Evolutionary conservation across 1,139 yeast genomes (phyloP), one percentile per base, ranked within the genome.

Genomic region (Saccharomyces hybrid): DNA sequence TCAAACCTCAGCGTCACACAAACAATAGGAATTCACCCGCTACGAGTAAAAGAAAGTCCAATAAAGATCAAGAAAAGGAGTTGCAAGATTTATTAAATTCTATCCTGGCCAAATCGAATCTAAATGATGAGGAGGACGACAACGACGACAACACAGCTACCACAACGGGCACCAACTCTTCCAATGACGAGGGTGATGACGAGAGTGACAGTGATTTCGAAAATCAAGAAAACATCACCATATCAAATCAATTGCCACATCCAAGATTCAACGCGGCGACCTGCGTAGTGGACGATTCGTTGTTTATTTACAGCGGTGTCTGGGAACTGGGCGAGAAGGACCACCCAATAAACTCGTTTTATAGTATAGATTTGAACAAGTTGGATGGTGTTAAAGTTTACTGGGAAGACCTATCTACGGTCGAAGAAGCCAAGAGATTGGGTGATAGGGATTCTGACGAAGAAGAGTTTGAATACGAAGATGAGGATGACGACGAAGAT

Each of bases 281-380:
- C 3, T 84, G 95, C 58, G 96, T 93, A 1, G 84, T 87, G 41
- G 96, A 88, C 63, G 98, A 93, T 67, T 78, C 79, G 0, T 75
- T 90, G 55, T 93, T 84, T 69, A 85, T 93, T n/a, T 90, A 80
- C 67, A 97, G 98, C 28, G 99, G 99, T 63, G 81, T 85, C 32
- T 93, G 84, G 81, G 99, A 93, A 71, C 74, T 80, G 49, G 96
- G 91, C 5, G 98, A 91, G 53, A 83, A 80, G 57, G 99, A 93
- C 67, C 88, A 78, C 68, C 81, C 82, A 53, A 78, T 93, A 61
- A 96, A 93, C 68, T 86, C 96, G 5, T 80, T 93, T 71, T 93
- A 93, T 68, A 79, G 91, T 31, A 78, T 93, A 55, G 97, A 93
- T 70, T 75, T 93, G 61, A 90, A 90, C 51, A 87, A 85, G 65